Evolutionary conservation across 306 rosid species (phyloP).

Genomic region (Dalbergia oliveri): DNA sequence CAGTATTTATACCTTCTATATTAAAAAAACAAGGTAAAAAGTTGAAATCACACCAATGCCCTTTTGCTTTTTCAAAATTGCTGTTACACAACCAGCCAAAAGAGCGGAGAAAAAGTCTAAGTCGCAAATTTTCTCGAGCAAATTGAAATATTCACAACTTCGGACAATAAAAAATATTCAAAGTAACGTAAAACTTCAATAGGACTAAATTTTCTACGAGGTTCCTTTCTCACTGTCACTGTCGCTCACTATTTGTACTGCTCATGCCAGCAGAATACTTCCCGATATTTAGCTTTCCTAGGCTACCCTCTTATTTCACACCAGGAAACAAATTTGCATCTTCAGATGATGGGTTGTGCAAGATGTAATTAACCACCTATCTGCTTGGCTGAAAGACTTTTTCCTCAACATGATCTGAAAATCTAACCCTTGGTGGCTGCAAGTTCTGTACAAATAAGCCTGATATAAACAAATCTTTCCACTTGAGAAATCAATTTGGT

Average conservation of each 20-base stretch:
- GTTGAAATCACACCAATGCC: background rate
- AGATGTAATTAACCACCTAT: conserved; percentile 3
- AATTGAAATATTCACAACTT: background rate
- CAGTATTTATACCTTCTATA: too few relatives aligned
- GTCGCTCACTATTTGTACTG: background rate
- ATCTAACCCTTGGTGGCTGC: conserved; percentile 74
- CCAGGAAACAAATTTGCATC: conserved; percentile 14
- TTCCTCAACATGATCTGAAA: conserved; percentile 63
- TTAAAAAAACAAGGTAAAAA: too few relatives aligned
- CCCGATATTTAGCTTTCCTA: conserved; percentile 2
- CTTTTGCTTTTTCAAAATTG: background rate
- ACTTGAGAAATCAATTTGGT: conserved; percentile 16
- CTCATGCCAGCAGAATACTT: background rate
- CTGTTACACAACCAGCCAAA: background rate
- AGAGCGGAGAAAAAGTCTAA: background rate
- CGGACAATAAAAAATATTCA: conserved; percentile 13
- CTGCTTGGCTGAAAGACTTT: conserved; percentile 50
- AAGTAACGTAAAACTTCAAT: background rate
- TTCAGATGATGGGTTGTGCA: conserved; percentile 3
- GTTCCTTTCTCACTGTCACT: background rate
- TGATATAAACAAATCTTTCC: conserved; percentile 15
- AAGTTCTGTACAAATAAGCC: conserved; percentile 59
- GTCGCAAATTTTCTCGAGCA: background rate
- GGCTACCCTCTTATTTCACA: conserved; percentile 10
- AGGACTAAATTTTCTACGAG: background rate